Conservation (phyloP, 495 filamentous ascomycete species). For the Penicillium flavigenum region DNA sequence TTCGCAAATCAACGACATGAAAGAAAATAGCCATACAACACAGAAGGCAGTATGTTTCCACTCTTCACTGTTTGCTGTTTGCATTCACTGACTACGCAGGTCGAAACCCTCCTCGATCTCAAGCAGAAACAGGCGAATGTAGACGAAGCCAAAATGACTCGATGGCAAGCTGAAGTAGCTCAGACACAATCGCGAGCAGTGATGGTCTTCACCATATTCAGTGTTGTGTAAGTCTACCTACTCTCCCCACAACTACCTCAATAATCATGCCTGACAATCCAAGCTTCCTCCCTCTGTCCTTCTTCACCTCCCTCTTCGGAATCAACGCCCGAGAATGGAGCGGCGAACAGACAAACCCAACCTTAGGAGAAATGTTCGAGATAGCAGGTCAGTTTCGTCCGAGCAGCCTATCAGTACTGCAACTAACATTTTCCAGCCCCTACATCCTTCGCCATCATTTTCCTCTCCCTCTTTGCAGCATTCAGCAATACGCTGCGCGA, state of each 20-base stretch:
- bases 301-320: constrained; percentile 67
- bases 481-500: constrained; percentile 44
- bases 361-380: constrained; percentile 34
- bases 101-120: constrained; percentile 65
- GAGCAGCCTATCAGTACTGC: not conserved
- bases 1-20: constrained; percentile 57
- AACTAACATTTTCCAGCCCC: constrained; percentile 31
- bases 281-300: constrained; percentile 61
- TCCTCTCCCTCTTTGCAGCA: constrained; percentile 42
- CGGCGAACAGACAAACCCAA: constrained; percentile 35
- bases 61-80: not conserved
- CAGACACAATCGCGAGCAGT: constrained; percentile 61
- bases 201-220: constrained; percentile 71
- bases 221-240: constrained; percentile 57
- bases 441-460: constrained; percentile 42
- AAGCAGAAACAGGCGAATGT: constrained; percentile 69
- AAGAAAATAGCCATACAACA: constrained; percentile 45
- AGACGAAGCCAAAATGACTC: constrained; percentile 63
- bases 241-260: constrained; percentile 30
- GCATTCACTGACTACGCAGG: constrained; percentile 34
- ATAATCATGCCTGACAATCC: constrained; percentile 19
- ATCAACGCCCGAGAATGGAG: constrained; percentile 67
- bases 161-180: constrained; percentile 62
- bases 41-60: constrained; percentile 38
- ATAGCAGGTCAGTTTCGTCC: constrained; percentile 32